These are phyloP conservation scores for Eragrostis nindensis DNA, from an alignment of 176 grass and related monocot species.

Conservation along the genomic window DNA sequence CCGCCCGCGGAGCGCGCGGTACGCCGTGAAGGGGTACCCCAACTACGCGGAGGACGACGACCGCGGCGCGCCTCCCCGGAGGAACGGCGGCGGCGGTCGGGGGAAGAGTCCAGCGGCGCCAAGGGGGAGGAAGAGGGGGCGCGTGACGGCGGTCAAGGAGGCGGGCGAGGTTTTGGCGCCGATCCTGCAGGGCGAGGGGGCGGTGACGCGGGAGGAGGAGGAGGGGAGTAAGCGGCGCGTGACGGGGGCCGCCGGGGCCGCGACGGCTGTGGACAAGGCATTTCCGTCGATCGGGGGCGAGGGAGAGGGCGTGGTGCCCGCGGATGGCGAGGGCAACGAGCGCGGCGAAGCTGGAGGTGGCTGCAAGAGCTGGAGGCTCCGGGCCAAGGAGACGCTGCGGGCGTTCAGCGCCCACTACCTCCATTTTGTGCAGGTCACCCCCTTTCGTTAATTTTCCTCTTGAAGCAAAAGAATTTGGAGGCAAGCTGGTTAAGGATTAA, in stretches of 20 bases:
- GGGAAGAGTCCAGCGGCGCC: constrained; percentile 33
- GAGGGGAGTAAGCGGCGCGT: constrained; percentile 28
- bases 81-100: constrained; percentile 3
- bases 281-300: constrained; percentile 29
- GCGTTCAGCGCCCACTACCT: constrained; percentile 62
- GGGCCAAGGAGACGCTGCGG: constrained; percentile 57
- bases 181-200: constrained; percentile 40
- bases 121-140: constrained; percentile 28
- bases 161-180: constrained; percentile 15
- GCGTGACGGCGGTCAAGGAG: background rate
- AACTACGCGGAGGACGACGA: background rate
- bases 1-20: constrained; percentile 33
- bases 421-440: constrained; percentile 62
- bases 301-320: background rate
- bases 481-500: background rate
- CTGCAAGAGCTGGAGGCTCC: constrained; percentile 42
- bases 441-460: background rate
- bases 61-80: background rate
- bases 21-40: constrained; percentile 27
- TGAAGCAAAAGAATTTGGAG: background rate
- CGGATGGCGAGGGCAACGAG: constrained; percentile 23
- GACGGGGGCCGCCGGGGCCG: background rate
- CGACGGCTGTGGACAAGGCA: constrained; percentile 32
- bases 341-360: background rate
- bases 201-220: constrained; percentile 9